A percentile compares a stretch with the other conserved stretches of the same genome.
These are phyloP conservation scores for Pythium scleroteichum DNA, from an alignment of 352 stramenopile species.

Conservation along the genomic window DNA sequence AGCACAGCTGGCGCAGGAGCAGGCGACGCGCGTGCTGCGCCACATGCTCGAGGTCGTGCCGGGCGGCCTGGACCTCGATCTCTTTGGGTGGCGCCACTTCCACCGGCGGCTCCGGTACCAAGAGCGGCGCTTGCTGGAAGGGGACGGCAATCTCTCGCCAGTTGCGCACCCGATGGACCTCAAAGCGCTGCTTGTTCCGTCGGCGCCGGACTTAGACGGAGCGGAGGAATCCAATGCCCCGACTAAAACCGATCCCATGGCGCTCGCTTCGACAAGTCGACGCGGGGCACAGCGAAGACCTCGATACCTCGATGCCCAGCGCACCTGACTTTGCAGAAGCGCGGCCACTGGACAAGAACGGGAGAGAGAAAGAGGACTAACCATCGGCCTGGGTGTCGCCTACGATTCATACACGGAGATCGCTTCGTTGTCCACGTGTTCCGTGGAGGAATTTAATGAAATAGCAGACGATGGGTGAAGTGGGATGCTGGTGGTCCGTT, in stretches of 20 bases:
- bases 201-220: not conserved
- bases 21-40: slow-evolving; percentile 2
- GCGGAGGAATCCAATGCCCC: slow-evolving; percentile 1
- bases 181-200: not conserved
- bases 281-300: too few species aligned
- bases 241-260: not conserved
- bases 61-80: slow-evolving; percentile 7
- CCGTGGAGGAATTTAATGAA: too few species aligned
- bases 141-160: slow-evolving; percentile 7
- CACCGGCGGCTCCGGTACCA: not conserved
- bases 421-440: too few species aligned
- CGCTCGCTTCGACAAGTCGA: not conserved
- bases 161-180: slow-evolving; percentile 3
- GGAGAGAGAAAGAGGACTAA: too few species aligned
- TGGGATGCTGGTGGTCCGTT: too few species aligned
- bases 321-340: too few species aligned
- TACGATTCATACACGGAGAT: too few species aligned
- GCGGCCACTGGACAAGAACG: too few species aligned
- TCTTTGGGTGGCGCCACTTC: slow-evolving; percentile 15
- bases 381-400: too few species aligned
- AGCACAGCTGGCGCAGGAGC: not conserved
- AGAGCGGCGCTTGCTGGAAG: not conserved
- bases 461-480: too few species aligned
- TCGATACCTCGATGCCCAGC: too few species aligned
- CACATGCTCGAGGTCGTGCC: slow-evolving; percentile 12